These are phyloP conservation scores for Aspergillus asperescens DNA, from an alignment of 495 filamentous ascomycete genomes.

Conservation along the genomic window DNA sequence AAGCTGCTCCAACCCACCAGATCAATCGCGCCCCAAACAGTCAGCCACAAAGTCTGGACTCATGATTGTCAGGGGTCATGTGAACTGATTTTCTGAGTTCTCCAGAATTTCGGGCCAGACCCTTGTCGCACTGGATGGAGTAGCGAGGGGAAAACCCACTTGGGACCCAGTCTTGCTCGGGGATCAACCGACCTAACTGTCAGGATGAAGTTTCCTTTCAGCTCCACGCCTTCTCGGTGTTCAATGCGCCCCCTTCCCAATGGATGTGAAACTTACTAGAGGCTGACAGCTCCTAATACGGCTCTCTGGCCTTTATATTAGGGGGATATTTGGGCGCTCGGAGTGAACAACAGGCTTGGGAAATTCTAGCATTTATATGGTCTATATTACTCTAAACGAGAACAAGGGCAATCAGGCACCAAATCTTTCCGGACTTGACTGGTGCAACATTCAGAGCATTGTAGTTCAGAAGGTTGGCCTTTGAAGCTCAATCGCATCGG, in stretches of 20 bases:
- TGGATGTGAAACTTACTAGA: neutral
- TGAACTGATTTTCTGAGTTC: neutral
- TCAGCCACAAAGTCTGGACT: conserved; percentile 7
- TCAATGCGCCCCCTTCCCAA: neutral
- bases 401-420: neutral
- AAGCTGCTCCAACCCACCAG: neutral
- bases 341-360: neutral
- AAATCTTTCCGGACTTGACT: neutral
- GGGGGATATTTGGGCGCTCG: too few species aligned
- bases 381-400: neutral
- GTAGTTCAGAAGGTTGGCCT: conserved; percentile 47
- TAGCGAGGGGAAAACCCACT: conserved; percentile 7
- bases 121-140: neutral
- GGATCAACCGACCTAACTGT: neutral
- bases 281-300: too few species aligned
- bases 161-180: conserved; percentile 6
- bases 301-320: too few species aligned
- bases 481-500: conserved; percentile 69
- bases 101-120: conserved; percentile 6
- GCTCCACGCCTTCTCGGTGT: neutral
- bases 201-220: neutral
- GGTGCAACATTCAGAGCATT: neutral
- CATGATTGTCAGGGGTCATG: neutral
- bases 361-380: neutral
- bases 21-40: neutral